Percentiles rank a stretch among this genome's conserved stretches.
phyloP scores from a whole-genome alignment of 495 filamentous ascomycete species.

The Penicillium waksmanii region DNA sequence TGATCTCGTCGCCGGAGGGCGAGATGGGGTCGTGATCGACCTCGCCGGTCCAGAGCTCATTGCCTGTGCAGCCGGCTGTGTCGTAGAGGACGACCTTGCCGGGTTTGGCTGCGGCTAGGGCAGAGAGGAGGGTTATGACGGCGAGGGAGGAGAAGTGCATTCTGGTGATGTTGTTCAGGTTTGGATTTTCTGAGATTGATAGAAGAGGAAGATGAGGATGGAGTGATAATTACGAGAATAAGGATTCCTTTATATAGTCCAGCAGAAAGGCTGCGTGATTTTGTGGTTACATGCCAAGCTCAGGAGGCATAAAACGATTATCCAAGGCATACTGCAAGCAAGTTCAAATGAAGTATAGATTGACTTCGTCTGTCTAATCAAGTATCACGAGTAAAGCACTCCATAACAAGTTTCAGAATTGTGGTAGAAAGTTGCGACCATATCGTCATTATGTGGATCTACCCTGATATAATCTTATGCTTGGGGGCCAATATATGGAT shows the following conservation, averaged over 20 bases:
- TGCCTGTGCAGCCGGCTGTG: conserved; percentile 8
- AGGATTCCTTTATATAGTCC: background rate
- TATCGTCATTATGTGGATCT: background rate
- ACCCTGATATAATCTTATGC: background rate
- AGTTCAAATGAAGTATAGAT: background rate
- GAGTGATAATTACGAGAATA: background rate
- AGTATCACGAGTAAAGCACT: background rate
- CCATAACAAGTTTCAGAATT: background rate
- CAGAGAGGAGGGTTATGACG: conserved; percentile 6
- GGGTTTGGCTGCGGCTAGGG: conserved; percentile 5
- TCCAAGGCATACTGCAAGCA: background rate
- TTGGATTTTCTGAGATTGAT: too few species aligned
- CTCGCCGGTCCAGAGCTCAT: conserved; percentile 8
- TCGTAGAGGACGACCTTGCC: conserved; percentile 13
- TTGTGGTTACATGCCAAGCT: too few species aligned
- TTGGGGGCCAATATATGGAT: background rate
- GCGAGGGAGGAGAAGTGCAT: conserved; percentile 6
- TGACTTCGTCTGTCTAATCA: background rate
- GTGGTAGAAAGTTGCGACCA: background rate
- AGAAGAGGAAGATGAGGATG: background rate
- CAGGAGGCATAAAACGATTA: too few species aligned
- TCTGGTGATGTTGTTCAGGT: background rate
- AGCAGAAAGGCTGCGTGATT: background rate
- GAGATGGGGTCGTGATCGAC: conserved; percentile 9
- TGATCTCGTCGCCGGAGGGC: conserved; percentile 11